These are phyloP conservation scores for Pinus taeda DNA, from an alignment of 75 land plant genomes.

Conservation along the genomic window DNA sequence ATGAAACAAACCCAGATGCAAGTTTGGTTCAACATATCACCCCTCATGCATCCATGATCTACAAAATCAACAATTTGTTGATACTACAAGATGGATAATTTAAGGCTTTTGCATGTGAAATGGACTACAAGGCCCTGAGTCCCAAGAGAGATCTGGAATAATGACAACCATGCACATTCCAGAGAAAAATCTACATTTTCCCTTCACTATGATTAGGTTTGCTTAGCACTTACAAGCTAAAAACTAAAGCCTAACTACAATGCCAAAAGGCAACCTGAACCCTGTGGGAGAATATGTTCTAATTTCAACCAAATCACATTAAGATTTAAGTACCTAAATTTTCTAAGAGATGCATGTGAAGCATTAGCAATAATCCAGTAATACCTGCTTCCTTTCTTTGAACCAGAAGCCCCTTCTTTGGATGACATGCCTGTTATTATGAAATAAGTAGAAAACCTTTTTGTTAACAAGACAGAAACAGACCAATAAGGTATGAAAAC, in stretches of 20 bases:
- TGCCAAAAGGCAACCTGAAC: conserved; percentile 1
- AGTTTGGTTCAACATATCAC: background rate
- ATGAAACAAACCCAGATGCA: background rate
- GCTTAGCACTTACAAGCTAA: background rate
- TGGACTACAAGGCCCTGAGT: background rate
- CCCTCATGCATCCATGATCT: background rate
- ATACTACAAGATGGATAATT: background rate
- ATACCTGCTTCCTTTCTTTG: conserved; percentile 94
- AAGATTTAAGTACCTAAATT: conserved; percentile 6
- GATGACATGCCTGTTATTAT: conserved; percentile 80
- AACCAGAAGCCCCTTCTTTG: conserved; percentile 84
- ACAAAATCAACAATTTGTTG: background rate
- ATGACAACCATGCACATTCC: background rate
- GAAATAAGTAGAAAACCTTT: conserved; percentile 67
- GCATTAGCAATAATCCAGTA: conserved; percentile 10
- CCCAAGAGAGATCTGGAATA: background rate
- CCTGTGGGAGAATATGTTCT: conserved; percentile 6
- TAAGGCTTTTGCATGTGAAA: background rate
- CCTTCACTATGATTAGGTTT: background rate
- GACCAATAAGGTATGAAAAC: conserved; percentile 9
- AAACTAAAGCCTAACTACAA: background rate
- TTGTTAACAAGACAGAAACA: conserved; percentile 22
- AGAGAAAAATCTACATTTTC: background rate
- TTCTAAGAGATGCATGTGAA: conserved; percentile 11
- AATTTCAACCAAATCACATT: conserved; percentile 1